phyloP scores from a whole-genome alignment of 768 basidiomycete species.

The Termitomyces sp. region DNA sequence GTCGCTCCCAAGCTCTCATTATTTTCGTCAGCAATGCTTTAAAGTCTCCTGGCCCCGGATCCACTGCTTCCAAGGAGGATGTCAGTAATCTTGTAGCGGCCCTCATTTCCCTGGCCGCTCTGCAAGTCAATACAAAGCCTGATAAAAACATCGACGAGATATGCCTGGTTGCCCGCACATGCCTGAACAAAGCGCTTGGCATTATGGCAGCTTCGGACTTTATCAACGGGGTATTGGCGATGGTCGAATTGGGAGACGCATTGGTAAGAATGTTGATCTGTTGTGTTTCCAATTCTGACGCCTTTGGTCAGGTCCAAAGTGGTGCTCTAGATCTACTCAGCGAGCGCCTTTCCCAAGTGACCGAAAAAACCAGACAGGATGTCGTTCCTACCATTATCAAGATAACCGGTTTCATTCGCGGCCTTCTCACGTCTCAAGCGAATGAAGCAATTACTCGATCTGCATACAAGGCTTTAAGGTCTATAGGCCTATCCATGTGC shows the following conservation, averaged over 20 bases:
- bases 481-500: constrained; percentile 54
- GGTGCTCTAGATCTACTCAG: constrained; percentile 71
- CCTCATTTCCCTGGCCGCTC: constrained; percentile 44
- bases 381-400: constrained; percentile 46
- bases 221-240: constrained; percentile 48
- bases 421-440: constrained; percentile 39
- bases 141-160: constrained; percentile 43
- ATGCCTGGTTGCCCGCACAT: constrained; percentile 40
- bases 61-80: constrained; percentile 21
- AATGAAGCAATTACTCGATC: constrained; percentile 37
- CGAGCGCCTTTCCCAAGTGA: constrained; percentile 60
- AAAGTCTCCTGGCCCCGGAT: constrained; percentile 26
- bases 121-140: constrained; percentile 23
- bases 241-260: constrained; percentile 51
- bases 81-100: constrained; percentile 42
- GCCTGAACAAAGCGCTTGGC: constrained; percentile 51
- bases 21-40: constrained; percentile 57
- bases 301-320: constrained; percentile 45
- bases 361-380: constrained; percentile 49
- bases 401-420: constrained; percentile 49
- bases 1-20: constrained; percentile 67
- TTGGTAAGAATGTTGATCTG: constrained; percentile 36
- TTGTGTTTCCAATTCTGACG: background rate
- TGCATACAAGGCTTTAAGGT: constrained; percentile 58
- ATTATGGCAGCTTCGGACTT: constrained; percentile 74